These are phyloP conservation scores for Nicotiana rustica DNA, from an alignment of 305 asterid genomes.

Conservation along the genomic window DNA sequence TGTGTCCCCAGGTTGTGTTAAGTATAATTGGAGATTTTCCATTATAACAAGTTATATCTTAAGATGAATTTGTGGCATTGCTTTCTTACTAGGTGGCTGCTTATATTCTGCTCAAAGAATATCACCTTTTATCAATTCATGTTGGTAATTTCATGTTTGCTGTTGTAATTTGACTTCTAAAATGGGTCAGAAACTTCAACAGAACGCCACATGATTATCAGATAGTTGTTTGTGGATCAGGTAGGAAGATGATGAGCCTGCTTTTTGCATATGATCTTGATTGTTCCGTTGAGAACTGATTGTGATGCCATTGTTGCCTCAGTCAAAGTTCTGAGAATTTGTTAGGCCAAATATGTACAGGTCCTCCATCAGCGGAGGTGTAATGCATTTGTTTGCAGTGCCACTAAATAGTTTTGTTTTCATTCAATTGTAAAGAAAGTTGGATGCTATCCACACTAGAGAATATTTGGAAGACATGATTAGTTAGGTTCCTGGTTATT, in stretches of 20 bases:
- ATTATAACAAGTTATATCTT: no score
- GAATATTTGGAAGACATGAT: background rate
- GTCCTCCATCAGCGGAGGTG: background rate
- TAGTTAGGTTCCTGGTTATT: background rate
- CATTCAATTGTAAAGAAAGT: background rate
- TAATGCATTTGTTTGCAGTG: background rate
- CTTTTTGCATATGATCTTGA: background rate
- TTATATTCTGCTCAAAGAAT: no score
- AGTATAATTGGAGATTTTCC: no score
- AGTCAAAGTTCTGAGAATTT: background rate
- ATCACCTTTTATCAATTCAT: no score
- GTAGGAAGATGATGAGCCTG: constrained; percentile 19
- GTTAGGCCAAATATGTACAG: background rate
- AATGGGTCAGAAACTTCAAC: background rate
- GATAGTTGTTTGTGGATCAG: background rate
- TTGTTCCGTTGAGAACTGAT: background rate
- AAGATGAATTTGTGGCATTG: no score
- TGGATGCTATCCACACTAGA: background rate
- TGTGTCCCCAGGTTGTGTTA: no score
- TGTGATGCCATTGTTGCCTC: background rate
- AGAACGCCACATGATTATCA: constrained; percentile 32
- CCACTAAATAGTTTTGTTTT: background rate
- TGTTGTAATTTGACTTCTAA: background rate
- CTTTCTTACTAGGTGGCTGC: no score
- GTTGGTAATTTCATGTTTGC: no score